phyloP scores from a whole-genome alignment of 805 yeast species.

The Helenozyma rhizophorensis region DNA sequence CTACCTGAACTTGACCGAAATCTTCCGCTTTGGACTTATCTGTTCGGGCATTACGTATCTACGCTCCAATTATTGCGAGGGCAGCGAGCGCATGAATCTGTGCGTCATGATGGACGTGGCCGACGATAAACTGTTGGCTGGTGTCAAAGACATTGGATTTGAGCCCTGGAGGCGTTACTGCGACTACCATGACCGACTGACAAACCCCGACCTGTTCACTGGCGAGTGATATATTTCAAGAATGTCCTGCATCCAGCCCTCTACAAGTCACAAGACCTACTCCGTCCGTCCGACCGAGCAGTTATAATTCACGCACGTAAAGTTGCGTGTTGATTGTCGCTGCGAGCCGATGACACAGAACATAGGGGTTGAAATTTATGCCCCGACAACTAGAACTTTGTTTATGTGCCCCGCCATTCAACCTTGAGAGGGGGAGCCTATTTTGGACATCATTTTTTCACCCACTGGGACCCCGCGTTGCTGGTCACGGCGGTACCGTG shows the following conservation, averaged over 20 bases:
- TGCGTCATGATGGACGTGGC: slow-evolving; percentile 36
- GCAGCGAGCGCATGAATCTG: slow-evolving; percentile 21
- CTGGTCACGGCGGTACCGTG: too few species aligned
- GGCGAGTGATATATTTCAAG: not conserved
- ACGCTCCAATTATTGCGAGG: slow-evolving; percentile 23
- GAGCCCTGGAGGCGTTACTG: slow-evolving; percentile 34
- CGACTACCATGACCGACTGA: slow-evolving; percentile 28
- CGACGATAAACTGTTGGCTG: slow-evolving; percentile 30
- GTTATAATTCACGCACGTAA: not conserved
- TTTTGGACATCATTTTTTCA: too few species aligned
- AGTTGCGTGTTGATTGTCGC: slow-evolving; percentile 12
- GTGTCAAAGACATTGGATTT: slow-evolving; percentile 42
- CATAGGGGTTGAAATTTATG: too few species aligned
- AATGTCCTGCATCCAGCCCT: not conserved
- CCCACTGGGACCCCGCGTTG: too few species aligned
- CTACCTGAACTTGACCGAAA: slow-evolving; percentile 49
- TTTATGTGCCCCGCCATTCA: too few species aligned
- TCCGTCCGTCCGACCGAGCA: not conserved
- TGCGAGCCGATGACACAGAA: too few species aligned
- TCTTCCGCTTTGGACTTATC: slow-evolving; percentile 52
- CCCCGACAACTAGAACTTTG: too few species aligned
- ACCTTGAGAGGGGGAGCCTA: too few species aligned
- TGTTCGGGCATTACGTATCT: slow-evolving; percentile 35
- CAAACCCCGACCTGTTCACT: slow-evolving; percentile 1
- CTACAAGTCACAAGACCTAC: not conserved